Evolutionary conservation across 2,329 filamentous ascomycete genomes (phyloP).

Genomic region (Sarocladium strictum): DNA sequence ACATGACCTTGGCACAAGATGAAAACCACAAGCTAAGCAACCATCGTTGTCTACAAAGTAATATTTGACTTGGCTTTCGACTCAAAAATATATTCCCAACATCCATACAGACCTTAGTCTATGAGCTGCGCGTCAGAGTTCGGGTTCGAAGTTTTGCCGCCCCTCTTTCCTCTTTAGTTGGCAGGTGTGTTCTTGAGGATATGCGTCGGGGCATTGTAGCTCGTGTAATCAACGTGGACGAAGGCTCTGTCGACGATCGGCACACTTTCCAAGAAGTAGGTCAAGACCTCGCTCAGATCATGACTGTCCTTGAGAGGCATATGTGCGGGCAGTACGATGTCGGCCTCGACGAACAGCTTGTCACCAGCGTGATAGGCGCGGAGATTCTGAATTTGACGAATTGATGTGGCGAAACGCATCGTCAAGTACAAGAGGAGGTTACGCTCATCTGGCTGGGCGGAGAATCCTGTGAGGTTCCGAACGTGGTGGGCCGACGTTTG

Average conservation of each 20-base stretch:
- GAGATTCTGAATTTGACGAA: slow-evolving; percentile 77
- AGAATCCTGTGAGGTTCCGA: slow-evolving; percentile 72
- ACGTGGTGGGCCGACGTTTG: slow-evolving; percentile 70
- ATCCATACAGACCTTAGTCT: too few species aligned
- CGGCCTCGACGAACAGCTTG: slow-evolving; percentile 75
- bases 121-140: not conserved
- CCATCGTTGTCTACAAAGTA: too few species aligned
- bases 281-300: slow-evolving; percentile 69
- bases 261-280: slow-evolving; percentile 80
- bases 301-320: slow-evolving; percentile 74
- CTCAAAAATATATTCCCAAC: too few species aligned
- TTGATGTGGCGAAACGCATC: slow-evolving; percentile 87
- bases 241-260: slow-evolving; percentile 71
- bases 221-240: slow-evolving; percentile 60
- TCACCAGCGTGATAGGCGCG: slow-evolving; percentile 83
- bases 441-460: slow-evolving; percentile 72
- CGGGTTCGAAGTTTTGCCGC: not conserved
- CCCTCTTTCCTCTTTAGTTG: not conserved
- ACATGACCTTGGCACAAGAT: too few species aligned
- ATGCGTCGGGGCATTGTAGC: slow-evolving; percentile 56
- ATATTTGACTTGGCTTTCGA: too few species aligned
- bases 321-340: slow-evolving; percentile 74
- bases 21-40: too few species aligned
- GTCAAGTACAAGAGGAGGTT: slow-evolving; percentile 85
- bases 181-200: slow-evolving; percentile 34